Evolutionary conservation across 75 land plant genomes (phyloP).

Genomic region (Pinus taeda): DNA sequence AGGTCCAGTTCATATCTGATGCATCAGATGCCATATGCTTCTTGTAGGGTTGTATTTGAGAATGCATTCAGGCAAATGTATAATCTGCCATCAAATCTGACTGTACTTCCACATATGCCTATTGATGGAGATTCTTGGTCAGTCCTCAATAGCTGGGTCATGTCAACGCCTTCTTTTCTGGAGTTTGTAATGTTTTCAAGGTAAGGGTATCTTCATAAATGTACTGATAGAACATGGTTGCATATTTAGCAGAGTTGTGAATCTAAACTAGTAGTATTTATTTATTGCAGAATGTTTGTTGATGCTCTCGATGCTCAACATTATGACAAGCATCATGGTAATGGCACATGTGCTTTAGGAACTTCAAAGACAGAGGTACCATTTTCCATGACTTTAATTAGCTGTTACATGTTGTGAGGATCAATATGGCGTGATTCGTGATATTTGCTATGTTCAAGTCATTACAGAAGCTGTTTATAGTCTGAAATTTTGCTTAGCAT

Average conservation of each 20-base stretch:
- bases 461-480: neutral
- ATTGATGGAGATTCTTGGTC: conserved; percentile 81
- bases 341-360: conserved; percentile 54
- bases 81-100: conserved; percentile 46
- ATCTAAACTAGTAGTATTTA: conserved; percentile 3
- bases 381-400: neutral
- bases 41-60: conserved; percentile 65
- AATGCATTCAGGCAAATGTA: conserved; percentile 80
- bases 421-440: neutral
- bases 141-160: conserved; percentile 84
- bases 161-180: conserved; percentile 93
- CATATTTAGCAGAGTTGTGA: neutral
- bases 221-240: neutral
- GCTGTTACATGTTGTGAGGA: neutral
- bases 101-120: conserved; percentile 92
- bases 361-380: conserved; percentile 62
- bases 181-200: conserved; percentile 89
- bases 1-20: neutral
- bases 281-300: conserved; percentile 71
- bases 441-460: neutral
- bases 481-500: neutral
- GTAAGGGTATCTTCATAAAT: conserved; percentile 24
- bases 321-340: conserved; percentile 33
- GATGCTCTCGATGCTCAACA: conserved; percentile 74
- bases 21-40: neutral